Evolutionary conservation across 352 stramenopile genomes (phyloP).

Genomic region (Sclerospora graminicola): DNA sequence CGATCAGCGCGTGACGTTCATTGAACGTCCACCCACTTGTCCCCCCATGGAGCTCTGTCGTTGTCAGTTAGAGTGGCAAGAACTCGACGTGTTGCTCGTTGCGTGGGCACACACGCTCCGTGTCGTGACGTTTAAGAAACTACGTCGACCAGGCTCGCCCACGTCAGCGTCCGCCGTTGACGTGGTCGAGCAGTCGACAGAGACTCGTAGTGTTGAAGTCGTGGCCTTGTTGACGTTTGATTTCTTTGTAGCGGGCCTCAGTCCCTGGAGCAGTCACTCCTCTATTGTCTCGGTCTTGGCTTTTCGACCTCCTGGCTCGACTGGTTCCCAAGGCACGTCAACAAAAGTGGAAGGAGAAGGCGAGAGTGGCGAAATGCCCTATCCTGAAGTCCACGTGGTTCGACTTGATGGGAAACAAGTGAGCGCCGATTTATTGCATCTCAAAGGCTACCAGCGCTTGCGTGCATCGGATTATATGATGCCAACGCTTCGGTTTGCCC

Average conservation of each 20-base stretch:
- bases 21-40: slow-evolving; percentile 68
- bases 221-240: slow-evolving; percentile 68
- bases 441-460: slow-evolving; percentile 64
- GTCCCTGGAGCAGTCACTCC: slow-evolving; percentile 42
- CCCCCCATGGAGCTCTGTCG: slow-evolving; percentile 76
- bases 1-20: slow-evolving; percentile 73
- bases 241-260: slow-evolving; percentile 75
- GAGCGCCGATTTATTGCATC: slow-evolving; percentile 66
- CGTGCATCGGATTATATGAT: slow-evolving; percentile 78
- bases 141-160: slow-evolving; percentile 16
- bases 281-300: slow-evolving; percentile 59
- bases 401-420: slow-evolving; percentile 82
- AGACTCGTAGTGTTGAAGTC: slow-evolving; percentile 48
- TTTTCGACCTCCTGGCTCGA: slow-evolving; percentile 53
- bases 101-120: slow-evolving; percentile 69
- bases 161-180: slow-evolving; percentile 24
- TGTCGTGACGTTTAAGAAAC: slow-evolving; percentile 67
- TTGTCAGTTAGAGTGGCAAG: slow-evolving; percentile 73
- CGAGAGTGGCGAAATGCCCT: slow-evolving; percentile 58
- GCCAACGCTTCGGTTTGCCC: slow-evolving; percentile 50
- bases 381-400: slow-evolving; percentile 81
- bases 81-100: slow-evolving; percentile 43
- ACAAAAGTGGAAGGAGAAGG: slow-evolving; percentile 61
- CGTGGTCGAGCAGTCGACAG: slow-evolving; percentile 14
- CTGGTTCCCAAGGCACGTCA: slow-evolving; percentile 17